Base-by-base conservation (phyloP, 208 protist species). In the Leishmania lainsoni region DNA sequence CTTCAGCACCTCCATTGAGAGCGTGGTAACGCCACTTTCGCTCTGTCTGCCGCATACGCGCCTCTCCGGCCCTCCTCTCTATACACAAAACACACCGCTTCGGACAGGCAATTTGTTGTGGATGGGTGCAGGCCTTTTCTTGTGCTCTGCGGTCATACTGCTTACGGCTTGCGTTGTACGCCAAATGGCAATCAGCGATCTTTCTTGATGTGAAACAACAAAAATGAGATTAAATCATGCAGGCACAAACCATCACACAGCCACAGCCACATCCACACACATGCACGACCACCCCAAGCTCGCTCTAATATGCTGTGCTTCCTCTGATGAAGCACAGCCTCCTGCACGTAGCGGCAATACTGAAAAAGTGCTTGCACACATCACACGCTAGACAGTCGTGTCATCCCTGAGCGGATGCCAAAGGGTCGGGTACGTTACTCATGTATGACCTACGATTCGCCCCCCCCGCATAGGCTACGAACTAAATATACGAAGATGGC, bases 161-260 rank as follows among this genome's bases (percentile, higher is more conserved):
- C 74, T 78, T 78, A 78, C 74, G 74, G 74, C 74, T 78, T 78
- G 74, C 75, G 75, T 79, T 45, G 45, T 48, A 51, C 10, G 10
- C 52, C 42, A 79, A 78, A 42, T 35, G 48, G 58, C 70, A 75
- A 75, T 75, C 74, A 78, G 51, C 73, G 29, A 56, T 80, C 26
- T 75, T 83, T 72, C 63, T 75, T 75, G 49, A 81, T 32, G 49
- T 16, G 74, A 75, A 61, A 58, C 42, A 45, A 45, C 42, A 45
- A 45, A 45, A 45, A 0, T 45, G 65, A 32, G 72, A 49, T 73
- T 14, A 48, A 81, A 81, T 59, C 63, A 68, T 72, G 76, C 61
- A 54, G 17, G 35, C 12, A 9, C 45, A 16, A 71, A 17, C 3
- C 8, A 16, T 2, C 35, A 56, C 45, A 56, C 45, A 74, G 45